Conservation (phyloP, 306 rosid genomes). For the Prunus kanzakura region DNA sequence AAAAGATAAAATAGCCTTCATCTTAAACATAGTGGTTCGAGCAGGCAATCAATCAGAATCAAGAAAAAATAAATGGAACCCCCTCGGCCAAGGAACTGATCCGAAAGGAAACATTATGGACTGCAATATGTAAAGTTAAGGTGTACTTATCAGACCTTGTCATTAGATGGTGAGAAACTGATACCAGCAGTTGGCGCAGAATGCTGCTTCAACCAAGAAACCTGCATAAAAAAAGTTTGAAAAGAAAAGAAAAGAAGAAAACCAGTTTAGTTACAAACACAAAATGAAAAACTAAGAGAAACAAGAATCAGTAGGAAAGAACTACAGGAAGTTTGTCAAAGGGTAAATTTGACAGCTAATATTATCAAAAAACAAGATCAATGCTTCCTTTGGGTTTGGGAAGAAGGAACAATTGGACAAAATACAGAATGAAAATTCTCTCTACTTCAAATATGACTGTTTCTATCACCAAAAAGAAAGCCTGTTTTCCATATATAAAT, state of each 20-base stretch:
- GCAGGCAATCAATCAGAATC: too few relatives aligned
- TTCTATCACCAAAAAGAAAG: neutral
- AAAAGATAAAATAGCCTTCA: conserved; percentile 22
- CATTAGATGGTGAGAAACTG: conserved; percentile 95
- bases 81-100: too few relatives aligned
- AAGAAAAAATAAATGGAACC: too few relatives aligned
- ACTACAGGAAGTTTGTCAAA: neutral
- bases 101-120: neutral
- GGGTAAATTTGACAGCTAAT: neutral
- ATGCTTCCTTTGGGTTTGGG: neutral
- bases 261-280: conserved; percentile 9
- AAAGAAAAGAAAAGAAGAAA: conserved; percentile 4
- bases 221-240: conserved; percentile 33
- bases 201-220: conserved; percentile 96
- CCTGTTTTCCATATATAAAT: neutral
- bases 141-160: conserved; percentile 61
- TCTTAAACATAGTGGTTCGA: neutral
- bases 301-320: neutral
- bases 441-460: neutral
- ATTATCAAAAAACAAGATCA: neutral
- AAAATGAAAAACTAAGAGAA: conserved; percentile 12
- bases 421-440: neutral
- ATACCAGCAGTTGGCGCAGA: conserved; percentile 98
- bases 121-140: neutral
- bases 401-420: neutral